Conservation (phyloP, 352 stramenopile genomes). For the Pythium rhizo-oryzae region DNA sequence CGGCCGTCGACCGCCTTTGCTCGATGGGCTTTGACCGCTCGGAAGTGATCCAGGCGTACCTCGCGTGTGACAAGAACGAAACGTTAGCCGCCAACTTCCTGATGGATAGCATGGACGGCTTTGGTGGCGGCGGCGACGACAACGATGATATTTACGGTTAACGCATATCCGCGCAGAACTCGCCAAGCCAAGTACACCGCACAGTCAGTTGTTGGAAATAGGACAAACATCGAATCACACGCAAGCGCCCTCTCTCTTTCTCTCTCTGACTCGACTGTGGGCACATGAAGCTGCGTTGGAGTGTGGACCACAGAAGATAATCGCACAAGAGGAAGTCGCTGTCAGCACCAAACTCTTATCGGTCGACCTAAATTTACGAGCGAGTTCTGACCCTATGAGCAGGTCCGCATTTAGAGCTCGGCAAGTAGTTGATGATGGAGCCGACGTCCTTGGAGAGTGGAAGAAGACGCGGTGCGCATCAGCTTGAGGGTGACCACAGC, state of each 20-base stretch:
- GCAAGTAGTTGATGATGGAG: neutral
- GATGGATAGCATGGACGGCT: constrained; percentile 92
- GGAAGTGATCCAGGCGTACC: constrained; percentile 96
- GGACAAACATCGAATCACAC: constrained; percentile 17
- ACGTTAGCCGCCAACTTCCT: constrained; percentile 98
- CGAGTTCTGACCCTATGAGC: neutral
- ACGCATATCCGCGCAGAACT: constrained; percentile 12
- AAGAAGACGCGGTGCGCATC: constrained; percentile 1
- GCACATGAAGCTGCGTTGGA: neutral
- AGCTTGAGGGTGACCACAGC: neutral
- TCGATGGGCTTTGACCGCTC: constrained; percentile 91
- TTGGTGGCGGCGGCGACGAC: constrained; percentile 57
- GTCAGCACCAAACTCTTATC: constrained; percentile 2
- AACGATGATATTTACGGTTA: constrained; percentile 92
- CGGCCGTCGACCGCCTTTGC: constrained; percentile 73
- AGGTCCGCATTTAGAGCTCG: constrained; percentile 7
- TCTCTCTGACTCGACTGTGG: neutral
- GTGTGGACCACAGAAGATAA: constrained; percentile 20
- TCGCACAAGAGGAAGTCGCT: neutral
- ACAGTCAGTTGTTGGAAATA: constrained; percentile 32
- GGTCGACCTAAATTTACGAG: constrained; percentile 11
- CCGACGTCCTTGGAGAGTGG: neutral
- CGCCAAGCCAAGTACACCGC: constrained; percentile 6
- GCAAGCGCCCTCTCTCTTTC: neutral
- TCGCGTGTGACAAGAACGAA: constrained; percentile 99